These are phyloP conservation scores for Rhizopus sp. DNA, from an alignment of 371 early-diverging fungal species.

Conservation along the genomic window DNA sequence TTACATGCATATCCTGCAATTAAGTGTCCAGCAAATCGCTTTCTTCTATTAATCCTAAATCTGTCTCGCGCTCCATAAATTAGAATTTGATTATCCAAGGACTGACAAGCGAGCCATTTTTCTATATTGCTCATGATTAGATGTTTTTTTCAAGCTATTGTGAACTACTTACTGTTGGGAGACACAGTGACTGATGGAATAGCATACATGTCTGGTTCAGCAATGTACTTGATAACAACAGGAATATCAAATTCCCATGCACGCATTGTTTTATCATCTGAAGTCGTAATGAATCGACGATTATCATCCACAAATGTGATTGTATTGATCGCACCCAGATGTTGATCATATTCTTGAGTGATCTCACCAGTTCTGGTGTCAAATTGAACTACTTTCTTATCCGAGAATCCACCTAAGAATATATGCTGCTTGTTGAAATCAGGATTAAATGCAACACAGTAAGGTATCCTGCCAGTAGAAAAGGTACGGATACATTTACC, in stretches of 20 bases:
- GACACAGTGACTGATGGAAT: slow-evolving; percentile 91
- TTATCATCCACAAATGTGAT: slow-evolving; percentile 96
- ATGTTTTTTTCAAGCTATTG: not conserved
- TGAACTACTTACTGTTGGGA: slow-evolving; percentile 73
- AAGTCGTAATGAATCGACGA: slow-evolving; percentile 92
- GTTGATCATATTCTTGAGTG: slow-evolving; percentile 95
- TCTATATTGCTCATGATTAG: slow-evolving; percentile 41
- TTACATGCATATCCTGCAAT: slow-evolving; percentile 96
- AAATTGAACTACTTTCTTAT: slow-evolving; percentile 91
- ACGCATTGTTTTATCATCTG: slow-evolving; percentile 95
- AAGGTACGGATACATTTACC: slow-evolving; percentile 82
- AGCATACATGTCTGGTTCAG: slow-evolving; percentile 95
- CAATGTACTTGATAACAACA: slow-evolving; percentile 95
- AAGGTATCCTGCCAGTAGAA: slow-evolving; percentile 80
- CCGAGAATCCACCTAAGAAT: slow-evolving; percentile 90
- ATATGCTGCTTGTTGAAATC: slow-evolving; percentile 79
- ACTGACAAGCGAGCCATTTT: slow-evolving; percentile 93
- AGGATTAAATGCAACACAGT: slow-evolving; percentile 91
- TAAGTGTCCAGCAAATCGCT: slow-evolving; percentile 90
- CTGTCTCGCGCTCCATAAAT: slow-evolving; percentile 87
- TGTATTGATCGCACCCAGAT: slow-evolving; percentile 94
- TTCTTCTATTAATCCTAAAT: slow-evolving; percentile 88
- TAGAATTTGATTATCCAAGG: slow-evolving; percentile 93
- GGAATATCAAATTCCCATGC: slow-evolving; percentile 98
- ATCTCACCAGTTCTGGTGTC: slow-evolving; percentile 82